Conservation (phyloP, 1,139 yeast species). For the Suhomyces bribrorum region DNA sequence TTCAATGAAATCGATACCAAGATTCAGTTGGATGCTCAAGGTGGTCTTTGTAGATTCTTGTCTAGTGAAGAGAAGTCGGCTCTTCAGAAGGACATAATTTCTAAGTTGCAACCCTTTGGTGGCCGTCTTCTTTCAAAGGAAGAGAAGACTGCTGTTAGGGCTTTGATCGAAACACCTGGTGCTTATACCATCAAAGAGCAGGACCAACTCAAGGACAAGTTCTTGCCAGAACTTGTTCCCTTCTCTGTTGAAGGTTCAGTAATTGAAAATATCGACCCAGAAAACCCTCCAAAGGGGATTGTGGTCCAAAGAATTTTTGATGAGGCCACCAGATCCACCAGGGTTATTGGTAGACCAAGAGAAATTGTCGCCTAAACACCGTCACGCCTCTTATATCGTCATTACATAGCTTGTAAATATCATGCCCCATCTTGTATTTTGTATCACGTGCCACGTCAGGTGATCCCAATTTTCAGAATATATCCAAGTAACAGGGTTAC, state of each 20-base stretch:
- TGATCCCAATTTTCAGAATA: no score
- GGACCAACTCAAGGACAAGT: constrained; percentile 23
- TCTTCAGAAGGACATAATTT: constrained; percentile 23
- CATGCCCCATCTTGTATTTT: not conserved
- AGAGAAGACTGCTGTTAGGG: constrained; percentile 26
- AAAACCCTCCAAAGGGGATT: constrained; percentile 36
- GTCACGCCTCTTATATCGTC: not conserved
- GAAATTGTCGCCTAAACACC: constrained; percentile 24
- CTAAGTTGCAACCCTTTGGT: constrained; percentile 23
- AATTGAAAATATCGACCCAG: constrained; percentile 27
- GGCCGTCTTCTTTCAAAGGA: constrained; percentile 27
- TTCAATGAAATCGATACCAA: constrained; percentile 23
- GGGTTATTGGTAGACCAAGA: constrained; percentile 40
- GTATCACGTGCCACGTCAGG: not conserved
- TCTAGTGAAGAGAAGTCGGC: constrained; percentile 20
- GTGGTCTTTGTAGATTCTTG: constrained; percentile 26
- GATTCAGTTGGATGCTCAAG: constrained; percentile 32
- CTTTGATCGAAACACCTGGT: constrained; percentile 39
- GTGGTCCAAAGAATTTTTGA: constrained; percentile 38
- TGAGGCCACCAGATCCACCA: constrained; percentile 27
- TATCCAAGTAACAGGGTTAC: no score
- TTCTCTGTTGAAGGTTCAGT: constrained; percentile 38
- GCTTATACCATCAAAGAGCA: constrained; percentile 31
- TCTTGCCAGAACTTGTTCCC: constrained; percentile 39
- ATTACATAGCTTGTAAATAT: constrained; percentile 6